Evolutionary conservation across 192 early-diverging fungal genomes (phyloP), one percentile per base, ranked within the genome.

Genomic region (Mortierella antarctica): DNA sequence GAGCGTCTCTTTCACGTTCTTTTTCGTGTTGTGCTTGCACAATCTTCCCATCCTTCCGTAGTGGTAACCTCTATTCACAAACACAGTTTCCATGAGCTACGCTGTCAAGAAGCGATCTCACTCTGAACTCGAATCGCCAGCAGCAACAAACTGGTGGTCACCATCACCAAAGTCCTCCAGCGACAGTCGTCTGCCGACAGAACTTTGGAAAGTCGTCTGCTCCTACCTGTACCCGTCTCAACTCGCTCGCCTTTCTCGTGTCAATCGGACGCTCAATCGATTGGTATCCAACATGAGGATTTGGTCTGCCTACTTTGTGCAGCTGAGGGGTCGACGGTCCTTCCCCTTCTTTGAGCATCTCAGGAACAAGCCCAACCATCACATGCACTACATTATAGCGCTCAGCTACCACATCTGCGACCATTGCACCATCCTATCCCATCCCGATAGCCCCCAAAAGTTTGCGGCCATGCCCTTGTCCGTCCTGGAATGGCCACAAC

Each of bases 221-320:
- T 56, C 54, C 20, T 56, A 56, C 20, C 54, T 56, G 9, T 56
- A 56, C 31, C 54, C 20, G 7, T 56, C n/a, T 56, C 20, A 56
- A 56, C 54, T 56, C 9, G 31, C 54, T 21, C 18, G 54, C 20
- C 54, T 56, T 56, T 56, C 20, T 21, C 18, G 54, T 18, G 54
- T 21, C 54, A 56, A 12, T 56, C 54, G 12, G 31, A 12, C 54
- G 20, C 54, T 56, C 54, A 31, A 21, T 21, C 20, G 17, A 31
- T 10, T 56, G 54, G 54, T 56, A 56, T 31, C 54, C 54, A 56
- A 31, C 18, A 31, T 56, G 54, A 31, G 31, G 20, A 12, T 56
- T 31, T 56, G 54, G 17, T 21, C 9, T 21, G 7, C 10, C n/a
- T 56, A 56, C 54, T 21, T 9, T 56, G 0, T 5, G 31, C 31